These are phyloP conservation scores for Moelleriella libera DNA, from an alignment of 2,329 filamentous ascomycete genomes.

Conservation along the genomic window DNA sequence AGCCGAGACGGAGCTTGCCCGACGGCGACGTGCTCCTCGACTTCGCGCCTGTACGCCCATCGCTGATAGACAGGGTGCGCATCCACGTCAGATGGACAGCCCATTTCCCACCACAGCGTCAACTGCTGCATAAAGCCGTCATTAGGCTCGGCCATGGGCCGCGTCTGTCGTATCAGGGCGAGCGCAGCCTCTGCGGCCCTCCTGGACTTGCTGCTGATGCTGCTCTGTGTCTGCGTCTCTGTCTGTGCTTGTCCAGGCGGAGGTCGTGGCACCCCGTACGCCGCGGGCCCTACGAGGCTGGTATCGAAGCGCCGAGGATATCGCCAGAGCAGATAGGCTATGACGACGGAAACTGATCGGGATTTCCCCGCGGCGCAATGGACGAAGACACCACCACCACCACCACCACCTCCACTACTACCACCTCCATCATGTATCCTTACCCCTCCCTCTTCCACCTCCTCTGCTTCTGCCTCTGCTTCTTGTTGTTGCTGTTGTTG, in stretches of 20 bases:
- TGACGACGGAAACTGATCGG: conserved; percentile 69
- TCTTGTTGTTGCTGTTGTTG: too few species aligned
- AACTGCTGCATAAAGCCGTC: conserved; percentile 84
- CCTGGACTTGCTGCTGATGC: neutral
- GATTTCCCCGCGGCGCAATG: conserved; percentile 93
- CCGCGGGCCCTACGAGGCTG: conserved; percentile 16
- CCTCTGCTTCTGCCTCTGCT: too few species aligned
- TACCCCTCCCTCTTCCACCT: conserved; percentile 5
- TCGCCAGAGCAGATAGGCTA: conserved; percentile 72
- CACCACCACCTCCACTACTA: conserved; percentile 4
- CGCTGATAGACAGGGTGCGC: conserved; percentile 67
- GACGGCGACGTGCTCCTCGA: conserved; percentile 47
- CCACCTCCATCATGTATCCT: neutral
- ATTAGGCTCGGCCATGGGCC: conserved; percentile 79
- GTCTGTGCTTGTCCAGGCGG: neutral
- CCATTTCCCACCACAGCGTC: conserved; percentile 76
- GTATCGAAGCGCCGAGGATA: conserved; percentile 38
- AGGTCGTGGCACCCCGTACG: conserved; percentile 7
- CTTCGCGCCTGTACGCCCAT: conserved; percentile 41
- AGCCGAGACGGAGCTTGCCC: conserved; percentile 72
- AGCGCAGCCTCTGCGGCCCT: conserved; percentile 49
- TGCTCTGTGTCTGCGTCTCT: conserved; percentile 9
- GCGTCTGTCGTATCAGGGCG: conserved; percentile 50
- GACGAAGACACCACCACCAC: conserved; percentile 34
- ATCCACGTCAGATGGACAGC: conserved; percentile 53